Evolutionary conservation across 2,329 filamentous ascomycete genomes (phyloP), one percentile per base, ranked within the genome.

Genomic region (Fusarium transvaalense): DNA sequence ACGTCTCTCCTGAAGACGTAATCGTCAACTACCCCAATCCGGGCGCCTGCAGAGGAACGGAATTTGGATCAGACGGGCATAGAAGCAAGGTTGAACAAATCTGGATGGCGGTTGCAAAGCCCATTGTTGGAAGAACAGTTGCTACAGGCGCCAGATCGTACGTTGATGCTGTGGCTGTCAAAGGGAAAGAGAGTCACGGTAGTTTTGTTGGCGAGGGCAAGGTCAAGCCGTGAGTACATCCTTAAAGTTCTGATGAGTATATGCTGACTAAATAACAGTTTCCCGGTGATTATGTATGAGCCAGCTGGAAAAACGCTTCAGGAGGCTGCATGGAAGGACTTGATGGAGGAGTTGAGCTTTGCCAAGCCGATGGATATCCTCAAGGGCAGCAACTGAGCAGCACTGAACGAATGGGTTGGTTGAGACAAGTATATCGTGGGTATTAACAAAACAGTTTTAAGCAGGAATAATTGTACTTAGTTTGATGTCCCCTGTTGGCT

Each of bases 1-100:
- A 76, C 19, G 77, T 84, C 1, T 74, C 77, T 0, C 68, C 78
- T 0, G 75, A 81, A 6, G 78, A 83, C 19, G 79, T 84, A 3
- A 68, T 82, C 10, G 71, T 86, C 48, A 86, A 86, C 52, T 66
- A 83, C 1, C 81, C 80, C 6, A 83, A 83, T 17, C 85, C 84
- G 0, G 84, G 82, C 0, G 79, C 78, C 15, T 76, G 79, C 19
- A 78, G 75, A 17, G 83, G 82, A 6, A 86, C 85, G 0, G 71
- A 76, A 0, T 76, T 87, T 8, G 66, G 69, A 19, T 75, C 80
- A 4, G 78, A 82, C 1, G 65, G 72, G 0, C 45, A 61, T 8
- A 61, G 63, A 2, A 68, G 72, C 4, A 29, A 69, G 4, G 13
- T 74, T 0, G 59, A 57, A 8, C 41, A 46, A 7, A 23, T 75